Base-by-base conservation (phyloP, 805 yeast species). In the Sugiyamaella smithiae region DNA sequence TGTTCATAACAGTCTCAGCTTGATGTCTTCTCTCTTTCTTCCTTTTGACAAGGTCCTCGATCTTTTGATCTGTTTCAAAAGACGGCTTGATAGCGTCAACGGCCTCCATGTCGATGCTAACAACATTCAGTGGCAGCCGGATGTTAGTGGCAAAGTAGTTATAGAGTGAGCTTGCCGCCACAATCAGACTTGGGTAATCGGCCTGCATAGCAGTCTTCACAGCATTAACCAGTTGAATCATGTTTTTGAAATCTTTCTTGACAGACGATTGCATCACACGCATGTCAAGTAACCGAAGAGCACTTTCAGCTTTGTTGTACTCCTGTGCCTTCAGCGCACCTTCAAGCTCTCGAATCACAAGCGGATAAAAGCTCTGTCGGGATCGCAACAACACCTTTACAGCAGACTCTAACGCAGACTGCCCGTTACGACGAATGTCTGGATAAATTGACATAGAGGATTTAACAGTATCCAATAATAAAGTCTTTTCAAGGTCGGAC, bases 341-440 rank as follows among this genome's bases (percentile, higher is more conserved):
- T 5, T 74, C 64, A 14, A 85, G 67, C 2, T 73, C 68, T 6
- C 69, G 68, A 20, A 88, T 66, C 1, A 86, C 67, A 14, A 67
- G 60, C 8, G 72, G 72, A 1, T 84, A 62, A 31, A 88, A 75
- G 1, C 75, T 62, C 16, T 76, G 72, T 51, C 85, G 82, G 0
- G 88, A 76, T 0, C 87, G 86, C 54, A 81, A 74, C 3, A 91
- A 68, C 49, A 85, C 79, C 57, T 81, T 84, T 74, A 86, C 77
- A 0, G 86, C 80, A 24, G 84, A 82, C 1, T 80, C 75, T 48
- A 93, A 66, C 1, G 85, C 77, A 0, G 76, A 65, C 47, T 85
- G 88, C 0, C 96, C 95, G 17, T 83, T 77, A 7, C 74, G 70
- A 1, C 88, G 76, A n/a, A 86, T 78, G 2, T 81, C 81, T 0